Evolutionary conservation across 768 basidiomycete species (phyloP).

Genomic region (Tulasnella sp.): DNA sequence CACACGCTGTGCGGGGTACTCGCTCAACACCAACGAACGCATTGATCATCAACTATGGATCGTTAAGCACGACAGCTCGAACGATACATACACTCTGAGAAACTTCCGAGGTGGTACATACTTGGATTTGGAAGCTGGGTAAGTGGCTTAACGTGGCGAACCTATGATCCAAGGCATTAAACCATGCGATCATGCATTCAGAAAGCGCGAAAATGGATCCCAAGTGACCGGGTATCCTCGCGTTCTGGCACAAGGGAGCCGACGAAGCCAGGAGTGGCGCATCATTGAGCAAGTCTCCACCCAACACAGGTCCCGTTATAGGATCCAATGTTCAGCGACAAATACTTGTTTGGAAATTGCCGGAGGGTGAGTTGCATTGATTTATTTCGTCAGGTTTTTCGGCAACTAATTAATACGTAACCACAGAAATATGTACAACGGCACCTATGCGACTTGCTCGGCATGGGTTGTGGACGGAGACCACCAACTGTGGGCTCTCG

Average conservation of each 20-base stretch:
- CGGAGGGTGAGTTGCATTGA: background rate
- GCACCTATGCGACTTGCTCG: background rate
- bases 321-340: background rate
- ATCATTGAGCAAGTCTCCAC: background rate
- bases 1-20: background rate
- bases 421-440: background rate
- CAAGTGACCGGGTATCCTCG: background rate
- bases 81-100: background rate
- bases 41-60: constrained; percentile 12
- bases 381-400: background rate
- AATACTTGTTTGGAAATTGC: background rate
- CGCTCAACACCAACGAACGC: background rate
- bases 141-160: background rate
- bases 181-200: background rate
- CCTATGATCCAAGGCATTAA: background rate
- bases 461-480: background rate
- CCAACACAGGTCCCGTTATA: background rate
- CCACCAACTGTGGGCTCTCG: background rate
- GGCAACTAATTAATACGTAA: background rate
- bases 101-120: background rate
- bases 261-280: background rate
- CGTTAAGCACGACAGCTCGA: background rate
- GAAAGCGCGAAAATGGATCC: background rate
- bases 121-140: background rate
- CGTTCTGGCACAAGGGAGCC: background rate